Evolutionary conservation across 768 basidiomycete species (phyloP), one percentile per base, ranked within the genome.

Genomic region (Hygrophoropsis aurantiaca): DNA sequence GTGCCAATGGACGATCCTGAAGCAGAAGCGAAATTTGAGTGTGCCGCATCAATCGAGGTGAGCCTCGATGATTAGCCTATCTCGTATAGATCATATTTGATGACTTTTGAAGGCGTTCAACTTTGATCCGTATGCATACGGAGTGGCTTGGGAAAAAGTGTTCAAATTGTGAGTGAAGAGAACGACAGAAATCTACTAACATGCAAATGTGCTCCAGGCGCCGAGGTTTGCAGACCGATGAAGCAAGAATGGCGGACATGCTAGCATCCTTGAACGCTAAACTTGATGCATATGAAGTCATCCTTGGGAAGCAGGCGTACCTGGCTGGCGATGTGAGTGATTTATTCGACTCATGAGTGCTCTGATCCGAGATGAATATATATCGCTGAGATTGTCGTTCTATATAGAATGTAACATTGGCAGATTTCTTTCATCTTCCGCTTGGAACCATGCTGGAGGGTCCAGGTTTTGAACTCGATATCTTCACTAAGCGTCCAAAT

Each of bases 271-370:
- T 78, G 15, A 63, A 62, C 1, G 55, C 51, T 4, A 76, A 71
- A 38, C 68, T 85, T 3, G 73, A 77, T 15, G 77, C 55, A 4
- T 84, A 83, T 50, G 74, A 84, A 9, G 56, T 52, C 13, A 78
- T 85, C 32, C 67, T 84, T 13, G 59, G 64, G 16, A 82, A 78
- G 58, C 74, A 77, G 26, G 61, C 68, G 25, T 84, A 81, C 53
- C 60, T 82, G 5, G 77, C 77, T 21, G 83, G 84, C n/a, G 66
- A 80, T 51, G 81, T 78, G 49, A 43, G 73, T 63, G n/a, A n/a
- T n/a, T n/a, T n/a, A n/a, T n/a, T n/a, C n/a, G n/a, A 18, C 10
- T 24, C 20, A 43, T 2, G 15, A 33, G 8, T 21, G 21, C 15
- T 30, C 13, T 30, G 27, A 30, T 13, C 13, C 7, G 27, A 13